These are phyloP conservation scores for Bryopsis sp. DNA, from an alignment of 139 green algal genomes.

Conservation along the genomic window DNA sequence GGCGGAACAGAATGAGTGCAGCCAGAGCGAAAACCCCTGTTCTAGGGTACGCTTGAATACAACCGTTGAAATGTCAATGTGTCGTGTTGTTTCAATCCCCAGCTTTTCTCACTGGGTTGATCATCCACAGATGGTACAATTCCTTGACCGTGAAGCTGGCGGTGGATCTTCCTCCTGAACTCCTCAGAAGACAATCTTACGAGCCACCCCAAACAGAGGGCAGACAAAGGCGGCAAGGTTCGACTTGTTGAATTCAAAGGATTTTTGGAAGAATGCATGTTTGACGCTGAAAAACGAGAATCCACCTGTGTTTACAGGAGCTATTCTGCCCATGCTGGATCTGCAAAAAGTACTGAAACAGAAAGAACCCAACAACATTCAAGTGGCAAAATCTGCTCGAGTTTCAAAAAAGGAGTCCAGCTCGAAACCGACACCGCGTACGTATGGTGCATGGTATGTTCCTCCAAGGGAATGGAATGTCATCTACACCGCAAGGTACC, in stretches of 20 bases:
- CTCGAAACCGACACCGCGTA: background rate
- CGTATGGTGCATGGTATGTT: conserved; percentile 1
- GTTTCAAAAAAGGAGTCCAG: background rate
- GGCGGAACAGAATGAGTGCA: background rate
- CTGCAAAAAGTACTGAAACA: background rate
- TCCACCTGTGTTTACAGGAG: background rate
- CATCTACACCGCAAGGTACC: background rate
- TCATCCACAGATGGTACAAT: background rate
- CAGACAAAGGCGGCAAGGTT: background rate
- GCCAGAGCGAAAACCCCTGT: background rate
- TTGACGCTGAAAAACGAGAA: background rate
- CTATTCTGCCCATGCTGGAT: background rate
- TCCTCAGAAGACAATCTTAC: background rate
- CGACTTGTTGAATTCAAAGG: too few relatives aligned
- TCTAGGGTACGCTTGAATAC: background rate
- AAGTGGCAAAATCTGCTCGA: background rate
- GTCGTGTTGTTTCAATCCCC: background rate
- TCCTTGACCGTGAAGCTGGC: background rate
- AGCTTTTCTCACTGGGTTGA: background rate
- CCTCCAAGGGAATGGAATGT: background rate
- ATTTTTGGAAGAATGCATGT: background rate
- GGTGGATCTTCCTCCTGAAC: background rate
- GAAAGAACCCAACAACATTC: background rate
- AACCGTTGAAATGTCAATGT: background rate
- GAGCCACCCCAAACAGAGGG: background rate